A percentile compares a stretch with the other conserved stretches of the same genome.
Conservation (phyloP, 345 rosid genomes). For the Carallia pectinifolia region DNA sequence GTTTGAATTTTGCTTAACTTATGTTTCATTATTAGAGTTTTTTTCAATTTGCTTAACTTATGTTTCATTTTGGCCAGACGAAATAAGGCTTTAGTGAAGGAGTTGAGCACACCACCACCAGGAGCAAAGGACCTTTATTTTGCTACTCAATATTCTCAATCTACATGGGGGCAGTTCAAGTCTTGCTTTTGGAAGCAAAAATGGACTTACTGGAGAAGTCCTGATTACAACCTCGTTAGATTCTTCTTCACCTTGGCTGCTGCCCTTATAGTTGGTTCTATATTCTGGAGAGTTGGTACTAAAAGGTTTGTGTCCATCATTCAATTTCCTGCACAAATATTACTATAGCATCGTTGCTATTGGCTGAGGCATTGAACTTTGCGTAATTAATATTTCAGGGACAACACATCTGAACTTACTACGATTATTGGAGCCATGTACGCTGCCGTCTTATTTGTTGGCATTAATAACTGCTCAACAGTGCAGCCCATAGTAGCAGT, state of each 20-base stretch:
- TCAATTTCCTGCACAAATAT: neutral
- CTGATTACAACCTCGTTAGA: constrained; percentile 44
- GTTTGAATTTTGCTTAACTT: neutral
- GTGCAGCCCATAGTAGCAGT: constrained; percentile 65
- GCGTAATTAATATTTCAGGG: constrained; percentile 32
- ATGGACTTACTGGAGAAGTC: constrained; percentile 47
- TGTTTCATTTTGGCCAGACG: constrained; percentile 7
- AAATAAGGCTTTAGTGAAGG: constrained; percentile 32
- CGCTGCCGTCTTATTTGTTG: constrained; percentile 53
- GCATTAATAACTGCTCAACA: constrained; percentile 62
- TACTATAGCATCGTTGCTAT: neutral
- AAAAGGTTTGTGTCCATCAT: constrained; percentile 19
- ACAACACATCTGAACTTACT: constrained; percentile 38
- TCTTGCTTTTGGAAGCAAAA: constrained; percentile 45
- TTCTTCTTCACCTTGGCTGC: constrained; percentile 27
- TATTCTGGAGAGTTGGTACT: constrained; percentile 39
- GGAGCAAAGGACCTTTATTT: constrained; percentile 39
- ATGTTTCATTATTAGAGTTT: neutral
- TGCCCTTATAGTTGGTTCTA: constrained; percentile 32
- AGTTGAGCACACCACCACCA: constrained; percentile 32
- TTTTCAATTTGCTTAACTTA: neutral
- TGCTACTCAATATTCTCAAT: constrained; percentile 27
- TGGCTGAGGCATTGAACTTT: neutral
- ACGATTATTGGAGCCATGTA: constrained; percentile 78
- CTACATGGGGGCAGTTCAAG: constrained; percentile 43